Evolutionary conservation across 2,329 filamentous ascomycete genomes (phyloP), one percentile per base, ranked within the genome.

Genomic region (Diplodia mutila): DNA sequence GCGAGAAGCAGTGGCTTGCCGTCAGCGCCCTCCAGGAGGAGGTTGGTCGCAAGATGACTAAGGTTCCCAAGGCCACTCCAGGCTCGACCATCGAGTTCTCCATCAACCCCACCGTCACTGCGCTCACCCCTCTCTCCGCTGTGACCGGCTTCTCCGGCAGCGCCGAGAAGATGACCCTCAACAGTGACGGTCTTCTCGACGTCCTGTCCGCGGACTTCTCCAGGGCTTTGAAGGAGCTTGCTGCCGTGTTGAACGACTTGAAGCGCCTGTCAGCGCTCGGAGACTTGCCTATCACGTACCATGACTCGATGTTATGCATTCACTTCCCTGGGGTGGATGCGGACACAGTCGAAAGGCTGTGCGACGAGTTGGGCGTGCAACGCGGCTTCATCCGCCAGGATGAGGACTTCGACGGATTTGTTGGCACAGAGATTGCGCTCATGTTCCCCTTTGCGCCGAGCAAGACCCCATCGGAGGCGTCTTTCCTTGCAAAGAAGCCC

Each of bases 261-360:
- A 91, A 92, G 74, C 87, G 88, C 42, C 83, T 99, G 1, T 87
- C 93, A 0, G 81, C 84, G 0, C 79, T 98, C 1, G 95, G 95
- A 1, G 93, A 97, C 75, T 81, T 99, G 23, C 93, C 94, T 0
- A 87, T 98, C 39, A 85, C 87, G 0, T 85, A 97, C 64, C 87
- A 92, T 65, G 83, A 85, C 39, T 87, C 87, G 1, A 86, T 87
- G 0, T 81, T 97, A 4, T 89, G 93, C 39, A 89, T 98, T 1
- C 90, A 93, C 34, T 98, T 99, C 75, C 93, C 94, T 0, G 95
- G 95, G 3, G 94, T 95, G 69, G 94, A 98, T 74, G 89, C 89
- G 0, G 87, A 90, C 18, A 92, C 91, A 0, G 91, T 97, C 0
- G 92, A 97, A 75, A 84, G 85, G 3, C 85, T 99, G 0, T 97